Evolutionary conservation across 228 moss, liverwort and hornwort species (phyloP), one percentile per base, ranked within the genome.

Genomic region (Sphagnum fallax): DNA sequence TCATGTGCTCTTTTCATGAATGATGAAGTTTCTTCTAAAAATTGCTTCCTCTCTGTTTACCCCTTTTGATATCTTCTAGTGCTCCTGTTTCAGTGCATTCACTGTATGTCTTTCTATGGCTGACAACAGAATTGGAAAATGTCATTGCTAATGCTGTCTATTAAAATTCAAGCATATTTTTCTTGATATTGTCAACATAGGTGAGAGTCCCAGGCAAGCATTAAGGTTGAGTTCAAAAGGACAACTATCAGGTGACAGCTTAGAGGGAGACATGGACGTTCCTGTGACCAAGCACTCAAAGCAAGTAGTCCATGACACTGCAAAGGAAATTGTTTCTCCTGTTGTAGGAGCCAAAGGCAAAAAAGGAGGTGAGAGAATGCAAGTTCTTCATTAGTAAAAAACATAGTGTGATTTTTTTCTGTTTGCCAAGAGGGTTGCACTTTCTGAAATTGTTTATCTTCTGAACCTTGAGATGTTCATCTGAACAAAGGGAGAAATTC

Each of bases 131-230:
- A 32, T 32, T 32, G 32, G 32, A 32, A 32, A 32, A 32, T 32
- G 32, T 32, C 32, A 8, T 1, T 6, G 6, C n/a, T 14, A 5
- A 51, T 58, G 32, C 52, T 6, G 10, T 48, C n/a, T 12, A 10
- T 10, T 69, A 16, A 16, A 4, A 14, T 10, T 48, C 11, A 7
- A 6, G 48, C 4, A 66, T 10, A 16, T 48, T 53, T 18, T 32
- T 18, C 53, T 16, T 52, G 65, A 62, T 48, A 58, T 66, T 4
- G 4, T 47, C 10, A 8, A 63, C 60, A 2, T 16, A 91, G 77
- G 79, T 68, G 82, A 86, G 52, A 78, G 74, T 14, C 88, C 84
- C 16, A 86, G 88, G 73, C 70, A 77, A 52, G 88, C 88, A 4
- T 60, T 77, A 61, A 84, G 91, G 72, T 67, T 91, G 80, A 91